Percentiles rank a stretch among this genome's conserved stretches.
phyloP scores from a whole-genome alignment of 768 basidiomycete species.

The Lanmaoa pseudosensibilis region DNA sequence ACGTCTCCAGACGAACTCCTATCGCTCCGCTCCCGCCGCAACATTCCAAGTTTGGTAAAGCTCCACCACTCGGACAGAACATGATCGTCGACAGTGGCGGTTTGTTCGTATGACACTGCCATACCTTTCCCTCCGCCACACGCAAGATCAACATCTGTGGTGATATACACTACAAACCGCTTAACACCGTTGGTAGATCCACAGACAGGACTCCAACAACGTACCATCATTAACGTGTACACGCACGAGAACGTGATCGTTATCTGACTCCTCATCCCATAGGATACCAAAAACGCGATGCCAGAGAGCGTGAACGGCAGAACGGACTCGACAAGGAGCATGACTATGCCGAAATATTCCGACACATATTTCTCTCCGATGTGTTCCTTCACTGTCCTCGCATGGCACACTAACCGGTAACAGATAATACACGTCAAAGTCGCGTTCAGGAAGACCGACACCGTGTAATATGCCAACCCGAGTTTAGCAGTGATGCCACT shows the following conservation, averaged over 20 bases:
- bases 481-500: neutral
- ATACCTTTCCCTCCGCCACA: constrained; percentile 8
- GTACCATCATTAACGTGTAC: constrained; percentile 12
- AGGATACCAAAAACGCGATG: constrained; percentile 11
- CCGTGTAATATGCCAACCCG: neutral
- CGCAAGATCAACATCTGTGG: constrained; percentile 17
- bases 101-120: neutral
- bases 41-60: neutral
- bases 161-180: constrained; percentile 10
- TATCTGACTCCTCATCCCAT: neutral
- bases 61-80: neutral
- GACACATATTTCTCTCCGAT: neutral
- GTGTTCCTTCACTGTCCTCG: neutral
- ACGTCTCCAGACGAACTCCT: neutral
- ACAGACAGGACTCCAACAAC: neutral
- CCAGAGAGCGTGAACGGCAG: constrained; percentile 16
- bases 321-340: constrained; percentile 13
- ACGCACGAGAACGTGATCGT: constrained; percentile 2
- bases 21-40: neutral
- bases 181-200: neutral
- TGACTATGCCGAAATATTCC: neutral
- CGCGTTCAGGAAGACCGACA: constrained; percentile 8
- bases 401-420: constrained; percentile 3
- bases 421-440: constrained; percentile 10
- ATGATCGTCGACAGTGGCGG: neutral